Conservation (phyloP, 495 filamentous ascomycete species). For the Terfezia boudieri region DNA sequence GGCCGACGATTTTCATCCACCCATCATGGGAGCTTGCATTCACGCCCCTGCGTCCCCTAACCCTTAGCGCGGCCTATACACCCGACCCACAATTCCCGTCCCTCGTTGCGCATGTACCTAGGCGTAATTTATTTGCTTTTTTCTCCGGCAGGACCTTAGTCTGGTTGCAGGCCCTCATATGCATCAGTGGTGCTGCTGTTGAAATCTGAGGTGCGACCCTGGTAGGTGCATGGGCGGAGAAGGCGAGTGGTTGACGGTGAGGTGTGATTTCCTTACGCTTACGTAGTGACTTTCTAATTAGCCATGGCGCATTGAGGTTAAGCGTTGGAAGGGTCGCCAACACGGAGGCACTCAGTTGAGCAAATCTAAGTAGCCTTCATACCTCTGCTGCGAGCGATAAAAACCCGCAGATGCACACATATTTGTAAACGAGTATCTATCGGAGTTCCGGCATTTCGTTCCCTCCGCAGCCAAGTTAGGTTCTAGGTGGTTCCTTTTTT, state of each 20-base stretch:
- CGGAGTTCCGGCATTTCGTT: no score
- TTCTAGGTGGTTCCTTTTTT: no score
- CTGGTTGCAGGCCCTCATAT: not conserved
- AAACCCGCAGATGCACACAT: no score
- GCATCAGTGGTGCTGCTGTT: not conserved
- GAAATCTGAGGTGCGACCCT: not conserved
- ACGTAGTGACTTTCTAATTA: not conserved
- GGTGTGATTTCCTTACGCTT: not conserved
- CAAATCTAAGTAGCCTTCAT: no score
- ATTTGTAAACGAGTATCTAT: no score
- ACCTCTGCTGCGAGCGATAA: no score
- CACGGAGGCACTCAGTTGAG: no score
- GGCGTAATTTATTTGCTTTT: not conserved
- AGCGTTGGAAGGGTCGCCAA: no score
- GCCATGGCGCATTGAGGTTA: no score
- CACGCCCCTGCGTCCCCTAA: not conserved
- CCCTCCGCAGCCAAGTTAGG: no score
- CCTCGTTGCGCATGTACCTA: not conserved
- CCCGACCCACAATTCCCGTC: not conserved
- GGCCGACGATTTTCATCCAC: no score
- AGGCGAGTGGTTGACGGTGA: not conserved
- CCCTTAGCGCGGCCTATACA: not conserved
- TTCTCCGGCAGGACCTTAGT: not conserved
- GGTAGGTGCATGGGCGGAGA: not conserved
- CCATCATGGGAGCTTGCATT: no score